phyloP scores from a whole-genome alignment of 495 filamentous ascomycete genomes.

The Hypoxylon fragiforme region DNA sequence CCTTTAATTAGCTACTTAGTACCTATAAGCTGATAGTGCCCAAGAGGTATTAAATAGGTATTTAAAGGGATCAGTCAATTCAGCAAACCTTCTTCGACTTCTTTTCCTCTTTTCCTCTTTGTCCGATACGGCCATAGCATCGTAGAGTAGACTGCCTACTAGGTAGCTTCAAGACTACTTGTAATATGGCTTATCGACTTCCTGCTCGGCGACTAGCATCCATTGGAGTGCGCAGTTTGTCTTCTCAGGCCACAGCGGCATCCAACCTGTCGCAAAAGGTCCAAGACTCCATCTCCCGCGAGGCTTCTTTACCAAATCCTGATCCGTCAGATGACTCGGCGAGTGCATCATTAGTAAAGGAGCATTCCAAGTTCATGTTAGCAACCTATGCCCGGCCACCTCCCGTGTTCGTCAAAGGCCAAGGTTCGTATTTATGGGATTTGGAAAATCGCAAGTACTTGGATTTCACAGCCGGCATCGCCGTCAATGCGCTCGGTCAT shows the following conservation, averaged over 20 bases:
- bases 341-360: constrained; percentile 70
- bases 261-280: constrained; percentile 28
- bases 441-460: constrained; percentile 85
- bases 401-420: constrained; percentile 83
- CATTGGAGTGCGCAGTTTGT: constrained; percentile 14
- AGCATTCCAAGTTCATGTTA: constrained; percentile 84
- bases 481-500: constrained; percentile 91
- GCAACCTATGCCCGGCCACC: constrained; percentile 91
- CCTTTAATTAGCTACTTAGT: too few species aligned
- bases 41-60: too few species aligned
- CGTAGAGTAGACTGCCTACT: neutral
- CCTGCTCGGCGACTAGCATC: constrained; percentile 15
- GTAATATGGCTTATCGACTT: constrained; percentile 30
- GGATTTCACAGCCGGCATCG: constrained; percentile 94
- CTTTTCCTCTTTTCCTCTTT: too few species aligned
- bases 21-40: too few species aligned
- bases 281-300: constrained; percentile 43
- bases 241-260: constrained; percentile 24
- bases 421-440: constrained; percentile 88
- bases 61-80: constrained; percentile 5
- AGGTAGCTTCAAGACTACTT: neutral
- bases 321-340: constrained; percentile 79
- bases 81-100: neutral
- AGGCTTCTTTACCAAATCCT: constrained; percentile 67
- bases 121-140: too few species aligned